Evolutionary conservation across 2,329 filamentous ascomycete species (phyloP).

Genomic region (Penicillium nordicum): DNA sequence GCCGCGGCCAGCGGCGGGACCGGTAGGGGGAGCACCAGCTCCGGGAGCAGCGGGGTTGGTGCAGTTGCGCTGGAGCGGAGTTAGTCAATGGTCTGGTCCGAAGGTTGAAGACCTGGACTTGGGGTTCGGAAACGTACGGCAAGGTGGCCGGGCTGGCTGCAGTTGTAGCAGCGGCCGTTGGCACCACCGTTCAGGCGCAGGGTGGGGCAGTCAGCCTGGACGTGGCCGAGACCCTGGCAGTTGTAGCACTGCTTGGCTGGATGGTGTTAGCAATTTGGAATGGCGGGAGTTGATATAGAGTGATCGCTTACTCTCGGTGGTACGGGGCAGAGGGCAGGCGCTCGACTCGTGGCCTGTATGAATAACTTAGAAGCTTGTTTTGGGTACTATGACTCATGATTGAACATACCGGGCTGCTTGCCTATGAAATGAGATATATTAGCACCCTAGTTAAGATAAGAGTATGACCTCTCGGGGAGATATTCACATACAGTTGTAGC

Average conservation of each 20-base stretch:
- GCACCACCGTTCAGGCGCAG: constrained; percentile 79
- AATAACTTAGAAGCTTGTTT: constrained; percentile 17
- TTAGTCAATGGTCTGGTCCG: background rate
- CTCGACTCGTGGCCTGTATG: constrained; percentile 85
- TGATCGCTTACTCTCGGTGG: constrained; percentile 71
- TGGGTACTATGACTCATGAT: constrained; percentile 8
- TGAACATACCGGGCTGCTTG: constrained; percentile 46
- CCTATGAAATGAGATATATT: constrained; percentile 29
- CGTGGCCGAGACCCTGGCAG: constrained; percentile 96
- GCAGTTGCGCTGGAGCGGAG: constrained; percentile 67
- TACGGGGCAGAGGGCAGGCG: constrained; percentile 91
- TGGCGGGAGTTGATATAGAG: background rate
- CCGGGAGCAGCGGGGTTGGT: constrained; percentile 50
- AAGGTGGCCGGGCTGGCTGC: constrained; percentile 87
- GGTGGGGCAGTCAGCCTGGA: constrained; percentile 98
- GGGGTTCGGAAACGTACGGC: constrained; percentile 59
- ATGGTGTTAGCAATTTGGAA: constrained; percentile 20
- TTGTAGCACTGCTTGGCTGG: constrained; percentile 98
- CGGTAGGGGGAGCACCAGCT: constrained; percentile 52
- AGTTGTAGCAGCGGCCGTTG: constrained; percentile 93
- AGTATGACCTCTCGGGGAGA: constrained; percentile 4
- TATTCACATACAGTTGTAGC: constrained; percentile 86
- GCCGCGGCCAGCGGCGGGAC: constrained; percentile 55
- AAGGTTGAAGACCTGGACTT: background rate
- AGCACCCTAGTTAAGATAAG: constrained; percentile 16